Percentiles rank a stretch among this genome's conserved stretches.
Conservation (phyloP, 2,329 filamentous ascomycete genomes). For the Fusarium sp. region DNA sequence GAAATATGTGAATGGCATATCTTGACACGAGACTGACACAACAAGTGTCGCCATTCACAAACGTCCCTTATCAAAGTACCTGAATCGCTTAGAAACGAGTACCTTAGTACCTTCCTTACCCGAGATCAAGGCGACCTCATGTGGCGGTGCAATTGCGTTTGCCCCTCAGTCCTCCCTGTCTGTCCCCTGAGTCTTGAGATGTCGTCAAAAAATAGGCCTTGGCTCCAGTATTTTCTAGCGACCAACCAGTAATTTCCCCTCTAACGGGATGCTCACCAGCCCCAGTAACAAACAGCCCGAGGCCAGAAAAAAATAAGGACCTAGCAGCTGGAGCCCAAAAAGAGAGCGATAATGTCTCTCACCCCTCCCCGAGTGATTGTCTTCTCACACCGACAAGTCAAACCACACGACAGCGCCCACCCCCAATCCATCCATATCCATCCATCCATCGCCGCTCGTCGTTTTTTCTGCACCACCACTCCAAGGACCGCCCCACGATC, state of each 20-base stretch:
- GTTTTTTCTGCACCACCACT: conserved; percentile 45
- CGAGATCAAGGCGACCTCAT: conserved; percentile 16
- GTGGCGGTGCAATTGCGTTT: conserved; percentile 33
- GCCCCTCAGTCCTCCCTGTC: conserved; percentile 25
- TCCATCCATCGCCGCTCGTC: conserved; percentile 41
- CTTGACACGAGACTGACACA: neutral
- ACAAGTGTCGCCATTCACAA: conserved; percentile 5
- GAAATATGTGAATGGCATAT: neutral
- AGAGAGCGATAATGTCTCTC: conserved; percentile 28
- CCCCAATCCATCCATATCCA: conserved; percentile 30
- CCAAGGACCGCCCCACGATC: conserved; percentile 44
- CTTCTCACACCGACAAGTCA: conserved; percentile 47
- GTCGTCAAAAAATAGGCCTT: conserved; percentile 25
- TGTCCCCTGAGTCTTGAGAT: conserved; percentile 38
- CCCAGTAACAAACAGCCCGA: conserved; percentile 30
- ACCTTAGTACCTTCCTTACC: too few relatives aligned
- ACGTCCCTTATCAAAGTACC: neutral
- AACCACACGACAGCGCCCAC: conserved; percentile 40
- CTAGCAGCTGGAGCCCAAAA: conserved; percentile 18
- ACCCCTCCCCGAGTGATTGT: conserved; percentile 41
- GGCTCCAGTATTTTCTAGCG: conserved; percentile 36
- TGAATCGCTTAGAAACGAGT: conserved; percentile 2
- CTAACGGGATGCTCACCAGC: conserved; percentile 24
- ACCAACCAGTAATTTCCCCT: conserved; percentile 24
- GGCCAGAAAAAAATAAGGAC: conserved; percentile 34